Base-by-base conservation (phyloP, 345 rosid genomes). In the Citrus medica region DNA sequence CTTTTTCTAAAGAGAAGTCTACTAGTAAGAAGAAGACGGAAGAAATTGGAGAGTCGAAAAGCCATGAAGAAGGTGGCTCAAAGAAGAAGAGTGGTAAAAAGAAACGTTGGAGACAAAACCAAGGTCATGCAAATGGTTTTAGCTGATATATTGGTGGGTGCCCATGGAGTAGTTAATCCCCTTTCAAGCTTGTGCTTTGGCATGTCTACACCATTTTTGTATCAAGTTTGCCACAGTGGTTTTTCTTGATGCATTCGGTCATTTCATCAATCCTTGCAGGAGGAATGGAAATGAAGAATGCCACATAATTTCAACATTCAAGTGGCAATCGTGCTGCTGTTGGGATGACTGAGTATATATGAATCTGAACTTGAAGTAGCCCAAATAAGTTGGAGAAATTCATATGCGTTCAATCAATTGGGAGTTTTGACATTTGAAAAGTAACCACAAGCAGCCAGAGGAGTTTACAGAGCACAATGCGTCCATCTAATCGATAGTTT, bases 1-100 rank as follows among this genome's bases (percentile, higher is more conserved):
- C 85, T 74, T 78, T 87, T 24, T 77, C 90, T 37, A 83, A 82
- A 76, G 85, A 81, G 63, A 91, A 78, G 64, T 83, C 84, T 25
- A 48, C 38, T 1, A 7, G 78, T 83, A 89, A 79, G 84, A 90
- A 78, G 80, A 84, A 88, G 64, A 65, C 27, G 1, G 82, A 76
- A 81, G 84, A 88, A 62, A 82, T 73, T 5, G 76, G 67, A 6
- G 86, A 76, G 13, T 59, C 13, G 27, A 76, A 77, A 69, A 30
- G 33, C 68, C 71, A 40, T 27, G 79, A 74, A 51, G 88, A 83
- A 69, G 78, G 55, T 62, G 74, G 79, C 60, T 84, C 75, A 5
- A 84, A 77, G 78, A 84, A 81, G 71, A 80, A 60, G 79, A 67
- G 80, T 66, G 4, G 24, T 33, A 84, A 81, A 71, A 90, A 81